Evolutionary conservation across 331 rosid species (phyloP), one percentile per base, ranked within the genome.

Genomic region (Ulmus americana): DNA sequence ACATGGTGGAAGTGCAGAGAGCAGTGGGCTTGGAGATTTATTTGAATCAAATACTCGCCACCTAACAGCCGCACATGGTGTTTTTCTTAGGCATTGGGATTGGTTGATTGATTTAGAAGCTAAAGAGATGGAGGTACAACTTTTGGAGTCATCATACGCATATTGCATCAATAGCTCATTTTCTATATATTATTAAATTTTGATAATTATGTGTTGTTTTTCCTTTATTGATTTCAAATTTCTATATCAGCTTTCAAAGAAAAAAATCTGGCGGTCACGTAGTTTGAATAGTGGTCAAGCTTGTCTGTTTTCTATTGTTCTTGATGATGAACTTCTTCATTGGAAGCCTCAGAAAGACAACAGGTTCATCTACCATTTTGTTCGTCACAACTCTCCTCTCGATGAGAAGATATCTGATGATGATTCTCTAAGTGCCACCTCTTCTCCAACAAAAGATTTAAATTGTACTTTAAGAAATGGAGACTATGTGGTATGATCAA

Each of bases 41-140:
- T 89, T 89, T 67, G 80, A 79, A 67, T 85, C 91, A 67, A 73
- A 61, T 61, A 89, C 94, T 40, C 74, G 67, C 56, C 90, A 86
- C 70, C 67, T 92, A 77, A 77, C 88, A 55, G 39, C 67, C 71
- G 65, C 80, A 57, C 86, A 92, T 79, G 69, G 80, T 51, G 75
- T 63, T 72, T 89, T 92, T 81, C 86, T 86, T 59, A 64, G 75
- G 82, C 91, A 75, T 61, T 92, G 98, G 98, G 96, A 86, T 59
- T 63, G 82, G 67, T 69, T 89, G 88, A 89, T 92, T 72, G 98
- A 92, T 71, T 74, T 92, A 65, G 98, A 92, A 78, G 96, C 96
- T 69, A 92, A 83, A 74, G 85, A 76, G 74, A 77, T 70, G 7
- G 87, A 92, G 98, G 96, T 92, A 65, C 58, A 62, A 20, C 54